Evolutionary conservation across 2,329 filamentous ascomycete genomes (phyloP).

Genomic region (Fusarium sp.): DNA sequence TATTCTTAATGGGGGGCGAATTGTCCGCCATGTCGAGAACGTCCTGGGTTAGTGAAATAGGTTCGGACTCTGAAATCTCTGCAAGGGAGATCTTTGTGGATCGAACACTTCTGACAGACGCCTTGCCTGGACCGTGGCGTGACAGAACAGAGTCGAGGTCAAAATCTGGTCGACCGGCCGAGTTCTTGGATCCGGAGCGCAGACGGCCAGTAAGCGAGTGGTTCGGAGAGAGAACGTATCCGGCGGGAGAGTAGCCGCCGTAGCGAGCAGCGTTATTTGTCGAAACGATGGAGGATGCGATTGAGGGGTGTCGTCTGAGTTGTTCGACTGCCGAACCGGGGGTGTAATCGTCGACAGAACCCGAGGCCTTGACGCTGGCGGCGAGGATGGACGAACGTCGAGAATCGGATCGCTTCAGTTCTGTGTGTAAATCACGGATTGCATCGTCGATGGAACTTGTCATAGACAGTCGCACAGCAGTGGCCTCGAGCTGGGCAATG

Average conservation of each 20-base stretch:
- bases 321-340: constrained; percentile 43
- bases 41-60: constrained; percentile 61
- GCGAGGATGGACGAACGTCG: constrained; percentile 72
- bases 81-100: constrained; percentile 65
- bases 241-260: constrained; percentile 77
- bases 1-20: constrained; percentile 51
- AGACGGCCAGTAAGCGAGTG: constrained; percentile 70
- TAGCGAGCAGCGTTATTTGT: constrained; percentile 74
- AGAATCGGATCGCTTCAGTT: constrained; percentile 78
- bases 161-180: constrained; percentile 54
- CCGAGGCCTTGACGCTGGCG: constrained; percentile 54
- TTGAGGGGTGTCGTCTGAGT: constrained; percentile 60
- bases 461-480: constrained; percentile 79
- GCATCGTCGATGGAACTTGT: constrained; percentile 83
- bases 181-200: constrained; percentile 67
- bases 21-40: constrained; percentile 67
- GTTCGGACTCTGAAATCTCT: constrained; percentile 69
- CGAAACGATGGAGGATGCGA: constrained; percentile 74
- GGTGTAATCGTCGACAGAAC: constrained; percentile 46
- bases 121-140: constrained; percentile 67
- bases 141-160: constrained; percentile 57
- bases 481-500: constrained; percentile 80
- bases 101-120: constrained; percentile 63
- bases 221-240: constrained; percentile 75
- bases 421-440: constrained; percentile 78